Conservation (phyloP, 2,329 filamentous ascomycete genomes). For the Verticillium albo-atrum region DNA sequence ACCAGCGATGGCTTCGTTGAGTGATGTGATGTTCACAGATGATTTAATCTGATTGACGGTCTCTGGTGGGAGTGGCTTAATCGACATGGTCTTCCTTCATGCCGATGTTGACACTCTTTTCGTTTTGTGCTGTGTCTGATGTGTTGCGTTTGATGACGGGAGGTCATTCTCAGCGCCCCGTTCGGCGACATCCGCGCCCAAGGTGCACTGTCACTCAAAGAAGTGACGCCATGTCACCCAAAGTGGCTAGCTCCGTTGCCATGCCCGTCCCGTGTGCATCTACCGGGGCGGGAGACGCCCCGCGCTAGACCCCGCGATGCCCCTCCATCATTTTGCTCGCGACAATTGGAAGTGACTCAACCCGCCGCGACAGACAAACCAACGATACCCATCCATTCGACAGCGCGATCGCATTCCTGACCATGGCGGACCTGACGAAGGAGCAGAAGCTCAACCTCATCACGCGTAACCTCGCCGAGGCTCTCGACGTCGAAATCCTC, state of each 20-base stretch:
- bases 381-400: not conserved
- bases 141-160: not conserved
- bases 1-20: conserved; percentile 67
- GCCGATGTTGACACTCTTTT: not conserved
- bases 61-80: conserved; percentile 64
- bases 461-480: conserved; percentile 73
- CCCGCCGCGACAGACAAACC: not conserved
- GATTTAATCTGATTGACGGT: conserved; percentile 79
- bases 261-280: not conserved
- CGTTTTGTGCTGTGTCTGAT: too few relatives aligned
- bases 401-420: not conserved
- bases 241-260: not conserved
- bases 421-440: conserved; percentile 27
- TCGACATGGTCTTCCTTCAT: conserved; percentile 45
- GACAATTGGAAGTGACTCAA: not conserved
- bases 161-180: too few relatives aligned
- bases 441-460: conserved; percentile 67
- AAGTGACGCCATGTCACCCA: not conserved
- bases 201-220: not conserved
- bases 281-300: not conserved
- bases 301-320: not conserved
- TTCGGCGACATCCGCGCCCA: not conserved
- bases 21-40: conserved; percentile 70
- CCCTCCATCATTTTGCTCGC: not conserved
- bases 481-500: conserved; percentile 80